Conservation (phyloP, 164 flowering plant species). For the Cinnamomum chago region DNA sequence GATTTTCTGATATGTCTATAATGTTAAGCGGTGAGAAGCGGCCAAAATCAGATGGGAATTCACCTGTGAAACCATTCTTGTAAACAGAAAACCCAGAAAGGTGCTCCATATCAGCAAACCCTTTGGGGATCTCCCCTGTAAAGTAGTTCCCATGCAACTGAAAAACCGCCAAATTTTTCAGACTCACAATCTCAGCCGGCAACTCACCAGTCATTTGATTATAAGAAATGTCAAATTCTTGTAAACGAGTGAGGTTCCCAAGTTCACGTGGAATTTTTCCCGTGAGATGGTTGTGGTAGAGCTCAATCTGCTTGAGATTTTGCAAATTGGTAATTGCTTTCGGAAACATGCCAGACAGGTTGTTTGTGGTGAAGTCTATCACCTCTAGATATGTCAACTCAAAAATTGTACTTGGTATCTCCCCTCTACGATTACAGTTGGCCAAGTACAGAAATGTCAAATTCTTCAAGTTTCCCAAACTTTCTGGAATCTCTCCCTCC, state of each 20-base stretch:
- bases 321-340: constrained; percentile 42
- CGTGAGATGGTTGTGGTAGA: constrained; percentile 51
- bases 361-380: constrained; percentile 59
- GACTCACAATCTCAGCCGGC: constrained; percentile 51
- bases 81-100: constrained; percentile 60
- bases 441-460: constrained; percentile 53
- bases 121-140: constrained; percentile 68
- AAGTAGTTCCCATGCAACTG: constrained; percentile 55
- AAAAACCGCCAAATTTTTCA: constrained; percentile 64
- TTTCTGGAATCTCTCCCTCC: constrained; percentile 56
- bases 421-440: constrained; percentile 40
- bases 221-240: constrained; percentile 72
- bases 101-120: constrained; percentile 60
- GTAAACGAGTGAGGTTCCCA: constrained; percentile 46
- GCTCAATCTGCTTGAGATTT: constrained; percentile 66
- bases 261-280: constrained; percentile 75
- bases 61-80: constrained; percentile 64
- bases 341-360: constrained; percentile 56
- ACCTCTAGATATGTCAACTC: constrained; percentile 39
- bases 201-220: constrained; percentile 61
- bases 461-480: constrained; percentile 65
- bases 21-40: constrained; percentile 56
- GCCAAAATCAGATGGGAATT: constrained; percentile 68
- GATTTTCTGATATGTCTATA: constrained; percentile 86
- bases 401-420: constrained; percentile 66